Percentiles rank a stretch among this genome's conserved stretches.
phyloP scores from a whole-genome alignment of 805 yeast genomes.

The Babjeviella inositovora region DNA sequence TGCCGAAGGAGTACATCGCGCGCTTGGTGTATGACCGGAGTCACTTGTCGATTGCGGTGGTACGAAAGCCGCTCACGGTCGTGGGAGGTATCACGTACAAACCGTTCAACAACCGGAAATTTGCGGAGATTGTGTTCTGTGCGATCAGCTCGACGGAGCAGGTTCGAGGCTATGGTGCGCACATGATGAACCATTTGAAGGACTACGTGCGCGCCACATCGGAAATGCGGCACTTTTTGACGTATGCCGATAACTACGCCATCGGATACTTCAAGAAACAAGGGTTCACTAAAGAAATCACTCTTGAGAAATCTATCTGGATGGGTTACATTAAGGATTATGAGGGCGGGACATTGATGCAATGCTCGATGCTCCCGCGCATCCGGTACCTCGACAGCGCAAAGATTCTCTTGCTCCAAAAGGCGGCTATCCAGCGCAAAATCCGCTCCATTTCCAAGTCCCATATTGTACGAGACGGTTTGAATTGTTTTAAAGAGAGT shows the following conservation, averaged over 20 bases:
- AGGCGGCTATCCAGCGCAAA: constrained; percentile 79
- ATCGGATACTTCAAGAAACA: constrained; percentile 97
- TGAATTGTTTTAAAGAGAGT: constrained; percentile 46
- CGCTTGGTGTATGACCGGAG: constrained; percentile 87
- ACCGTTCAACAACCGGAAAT: constrained; percentile 79
- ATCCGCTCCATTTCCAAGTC: constrained; percentile 68
- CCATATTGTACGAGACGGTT: constrained; percentile 70
- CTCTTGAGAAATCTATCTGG: constrained; percentile 79
- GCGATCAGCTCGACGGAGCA: constrained; percentile 97
- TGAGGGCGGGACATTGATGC: constrained; percentile 98
- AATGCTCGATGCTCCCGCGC: constrained; percentile 83
- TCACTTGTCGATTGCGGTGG: constrained; percentile 92
- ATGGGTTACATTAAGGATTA: constrained; percentile 98
- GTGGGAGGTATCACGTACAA: constrained; percentile 97
- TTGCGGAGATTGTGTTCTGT: constrained; percentile 97
- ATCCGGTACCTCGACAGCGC: constrained; percentile 81
- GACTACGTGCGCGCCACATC: constrained; percentile 88
- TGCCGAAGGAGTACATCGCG: constrained; percentile 96
- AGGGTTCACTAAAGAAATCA: constrained; percentile 91
- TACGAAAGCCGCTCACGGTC: constrained; percentile 82
- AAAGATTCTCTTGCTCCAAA: constrained; percentile 73
- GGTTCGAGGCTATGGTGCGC: constrained; percentile 98
- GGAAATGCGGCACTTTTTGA: constrained; percentile 70
- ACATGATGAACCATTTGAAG: constrained; percentile 92
- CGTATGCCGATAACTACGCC: constrained; percentile 98